phyloP scores from a whole-genome alignment of 2,329 filamentous ascomycete genomes.

The Trichoderma koningiopsis region DNA sequence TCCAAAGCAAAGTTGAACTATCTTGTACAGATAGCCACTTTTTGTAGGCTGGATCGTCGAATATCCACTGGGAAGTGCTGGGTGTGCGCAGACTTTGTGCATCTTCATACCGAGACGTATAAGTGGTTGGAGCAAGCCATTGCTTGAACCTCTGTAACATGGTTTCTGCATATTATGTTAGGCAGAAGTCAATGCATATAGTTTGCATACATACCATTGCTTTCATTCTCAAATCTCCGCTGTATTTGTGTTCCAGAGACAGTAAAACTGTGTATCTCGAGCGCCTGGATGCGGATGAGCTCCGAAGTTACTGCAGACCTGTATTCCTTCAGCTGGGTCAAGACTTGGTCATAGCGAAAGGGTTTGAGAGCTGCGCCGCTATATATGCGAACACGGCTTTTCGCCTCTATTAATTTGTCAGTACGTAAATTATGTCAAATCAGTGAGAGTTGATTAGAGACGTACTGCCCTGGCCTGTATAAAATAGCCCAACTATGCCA shows the following conservation, averaged over 20 bases:
- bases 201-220: not conserved
- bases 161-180: not conserved
- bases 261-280: not conserved
- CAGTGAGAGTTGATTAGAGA: not conserved
- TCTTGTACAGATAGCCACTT: not conserved
- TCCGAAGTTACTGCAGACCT: not conserved
- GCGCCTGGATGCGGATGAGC: not conserved
- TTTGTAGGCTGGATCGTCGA: not conserved
- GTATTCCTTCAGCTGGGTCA: not conserved
- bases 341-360: not conserved
- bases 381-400: not conserved
- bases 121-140: not conserved
- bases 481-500: not conserved
- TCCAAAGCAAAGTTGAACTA: not conserved
- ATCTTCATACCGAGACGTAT: not conserved
- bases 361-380: not conserved
- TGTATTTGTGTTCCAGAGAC: no score
- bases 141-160: not conserved
- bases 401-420: not conserved
- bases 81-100: not conserved
- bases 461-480: not conserved
- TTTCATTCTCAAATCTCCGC: not conserved
- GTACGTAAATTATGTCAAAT: not conserved
- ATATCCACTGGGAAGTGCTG: not conserved
- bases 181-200: not conserved